Evolutionary conservation across 2,329 filamentous ascomycete genomes (phyloP).

Genomic region (Fusarium dimerum): DNA sequence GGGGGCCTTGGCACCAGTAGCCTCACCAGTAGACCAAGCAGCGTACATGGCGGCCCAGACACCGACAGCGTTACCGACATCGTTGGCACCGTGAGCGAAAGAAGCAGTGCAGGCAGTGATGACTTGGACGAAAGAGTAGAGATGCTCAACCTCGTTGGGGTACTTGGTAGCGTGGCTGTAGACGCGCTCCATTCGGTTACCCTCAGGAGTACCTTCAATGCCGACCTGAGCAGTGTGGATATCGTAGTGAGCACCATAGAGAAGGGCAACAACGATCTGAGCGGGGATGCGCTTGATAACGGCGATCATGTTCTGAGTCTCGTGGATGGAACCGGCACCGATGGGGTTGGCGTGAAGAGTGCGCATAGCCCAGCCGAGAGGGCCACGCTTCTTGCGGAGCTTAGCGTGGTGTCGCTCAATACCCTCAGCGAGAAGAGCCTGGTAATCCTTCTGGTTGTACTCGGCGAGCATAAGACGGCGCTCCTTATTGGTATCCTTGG

Average conservation of each 20-base stretch:
- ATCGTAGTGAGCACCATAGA: slow-evolving; percentile 81
- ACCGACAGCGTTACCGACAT: slow-evolving; percentile 71
- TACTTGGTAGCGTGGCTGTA: slow-evolving; percentile 67
- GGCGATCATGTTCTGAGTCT: slow-evolving; percentile 68
- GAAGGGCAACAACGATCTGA: slow-evolving; percentile 58
- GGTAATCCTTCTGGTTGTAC: slow-evolving; percentile 56
- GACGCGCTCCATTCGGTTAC: slow-evolving; percentile 60
- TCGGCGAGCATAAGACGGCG: slow-evolving; percentile 35
- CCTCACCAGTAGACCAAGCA: slow-evolving; percentile 64
- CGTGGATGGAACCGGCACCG: slow-evolving; percentile 72
- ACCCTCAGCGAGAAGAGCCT: slow-evolving; percentile 59
- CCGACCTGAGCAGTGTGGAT: slow-evolving; percentile 77
- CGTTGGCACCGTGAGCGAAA: slow-evolving; percentile 76
- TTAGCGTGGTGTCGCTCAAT: slow-evolving; percentile 61
- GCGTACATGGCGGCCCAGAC: slow-evolving; percentile 71
- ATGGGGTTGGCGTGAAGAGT: slow-evolving; percentile 72
- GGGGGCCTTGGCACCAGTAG: slow-evolving; percentile 60
- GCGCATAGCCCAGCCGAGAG: slow-evolving; percentile 83
- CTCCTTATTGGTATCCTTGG: slow-evolving; percentile 41
- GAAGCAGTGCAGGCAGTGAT: slow-evolving; percentile 71
- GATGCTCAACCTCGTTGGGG: slow-evolving; percentile 70
- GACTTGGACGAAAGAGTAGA: slow-evolving; percentile 67
- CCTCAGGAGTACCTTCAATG: slow-evolving; percentile 71
- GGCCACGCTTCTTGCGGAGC: slow-evolving; percentile 63
- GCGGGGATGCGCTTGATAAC: slow-evolving; percentile 68